phyloP scores from a whole-genome alignment of 2,329 filamentous ascomycete genomes.

The Microsporum ferrugineum region DNA sequence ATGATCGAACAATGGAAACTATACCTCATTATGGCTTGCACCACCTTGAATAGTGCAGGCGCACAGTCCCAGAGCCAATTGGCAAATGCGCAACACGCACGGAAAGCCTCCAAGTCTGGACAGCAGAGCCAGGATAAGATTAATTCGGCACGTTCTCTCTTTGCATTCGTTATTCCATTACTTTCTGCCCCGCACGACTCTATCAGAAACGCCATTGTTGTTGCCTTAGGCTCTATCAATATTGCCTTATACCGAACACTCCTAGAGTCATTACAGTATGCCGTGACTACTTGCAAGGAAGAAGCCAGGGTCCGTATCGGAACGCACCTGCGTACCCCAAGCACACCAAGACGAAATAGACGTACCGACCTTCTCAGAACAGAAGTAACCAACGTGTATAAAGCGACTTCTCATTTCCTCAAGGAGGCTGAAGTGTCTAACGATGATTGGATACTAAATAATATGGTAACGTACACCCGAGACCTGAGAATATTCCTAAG shows the following conservation, averaged over 20 bases:
- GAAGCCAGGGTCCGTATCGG: constrained; percentile 71
- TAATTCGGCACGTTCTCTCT: constrained; percentile 75
- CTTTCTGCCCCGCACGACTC: constrained; percentile 67
- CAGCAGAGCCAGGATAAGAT: constrained; percentile 63
- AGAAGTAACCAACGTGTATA: constrained; percentile 93
- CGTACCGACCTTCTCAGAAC: constrained; percentile 80
- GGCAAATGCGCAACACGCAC: constrained; percentile 57
- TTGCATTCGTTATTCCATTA: constrained; percentile 82
- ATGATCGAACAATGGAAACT: constrained; percentile 96
- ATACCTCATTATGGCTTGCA: constrained; percentile 93
- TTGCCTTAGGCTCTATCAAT: constrained; percentile 89
- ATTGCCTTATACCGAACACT: constrained; percentile 84
- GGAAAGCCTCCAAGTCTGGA: constrained; percentile 63
- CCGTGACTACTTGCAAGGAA: constrained; percentile 74
- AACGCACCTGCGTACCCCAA: constrained; percentile 68
- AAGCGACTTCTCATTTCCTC: constrained; percentile 81
- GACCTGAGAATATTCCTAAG: constrained; percentile 90
- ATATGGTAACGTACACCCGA: constrained; percentile 78
- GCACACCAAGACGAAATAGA: constrained; percentile 67
- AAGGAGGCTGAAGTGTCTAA: constrained; percentile 65
- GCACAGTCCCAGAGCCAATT: constrained; percentile 49
- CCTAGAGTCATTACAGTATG: constrained; percentile 78
- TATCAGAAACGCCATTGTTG: constrained; percentile 80
- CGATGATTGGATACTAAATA: constrained; percentile 82
- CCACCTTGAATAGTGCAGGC: constrained; percentile 77